Evolutionary conservation across 2,329 filamentous ascomycete species (phyloP).

Genomic region (Thelonectria discophora): DNA sequence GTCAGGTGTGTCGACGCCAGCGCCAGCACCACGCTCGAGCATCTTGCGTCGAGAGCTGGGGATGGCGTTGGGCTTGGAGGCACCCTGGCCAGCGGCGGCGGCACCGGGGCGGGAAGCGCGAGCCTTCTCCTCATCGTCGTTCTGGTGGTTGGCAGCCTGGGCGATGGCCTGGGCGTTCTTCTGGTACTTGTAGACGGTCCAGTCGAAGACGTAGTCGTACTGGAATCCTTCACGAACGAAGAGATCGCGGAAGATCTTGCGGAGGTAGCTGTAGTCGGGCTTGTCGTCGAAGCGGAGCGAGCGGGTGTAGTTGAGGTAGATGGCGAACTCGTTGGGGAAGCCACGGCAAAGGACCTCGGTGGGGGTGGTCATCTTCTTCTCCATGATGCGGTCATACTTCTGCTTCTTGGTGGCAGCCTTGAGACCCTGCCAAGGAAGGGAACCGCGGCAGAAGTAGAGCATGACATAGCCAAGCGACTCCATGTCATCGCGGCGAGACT

Average conservation of each 20-base stretch:
- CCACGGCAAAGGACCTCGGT: slow-evolving; percentile 98
- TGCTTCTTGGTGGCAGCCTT: slow-evolving; percentile 99
- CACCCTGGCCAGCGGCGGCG: slow-evolving; percentile 70
- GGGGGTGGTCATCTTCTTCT: slow-evolving; percentile 99
- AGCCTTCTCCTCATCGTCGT: slow-evolving; percentile 80
- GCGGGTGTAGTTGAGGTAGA: slow-evolving; percentile 99
- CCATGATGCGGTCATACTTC: slow-evolving; percentile 99
- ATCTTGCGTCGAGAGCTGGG: slow-evolving; percentile 85
- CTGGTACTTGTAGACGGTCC: slow-evolving; percentile 99
- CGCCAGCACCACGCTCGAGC: slow-evolving; percentile 71
- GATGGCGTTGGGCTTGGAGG: slow-evolving; percentile 76
- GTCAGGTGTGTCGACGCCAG: slow-evolving; percentile 72
- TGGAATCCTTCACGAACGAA: slow-evolving; percentile 99
- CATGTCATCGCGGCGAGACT: slow-evolving; percentile 99
- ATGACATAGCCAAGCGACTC: slow-evolving; percentile 99
- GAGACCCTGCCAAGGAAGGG: slow-evolving; percentile 96
- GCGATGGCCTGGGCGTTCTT: slow-evolving; percentile 97
- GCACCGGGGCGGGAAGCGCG: slow-evolving; percentile 73
- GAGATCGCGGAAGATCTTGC: slow-evolving; percentile 99
- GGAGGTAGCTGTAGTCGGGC: slow-evolving; percentile 98
- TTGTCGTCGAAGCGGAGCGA: slow-evolving; percentile 99
- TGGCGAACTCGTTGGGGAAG: slow-evolving; percentile 99
- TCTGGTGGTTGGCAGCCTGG: slow-evolving; percentile 74
- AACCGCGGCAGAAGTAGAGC: slow-evolving; percentile 99
- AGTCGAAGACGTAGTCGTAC: slow-evolving; percentile 99